Evolutionary conservation across 176 grass and related monocot species (phyloP), one percentile per base, ranked within the genome.

Genomic region (Poa annua): DNA sequence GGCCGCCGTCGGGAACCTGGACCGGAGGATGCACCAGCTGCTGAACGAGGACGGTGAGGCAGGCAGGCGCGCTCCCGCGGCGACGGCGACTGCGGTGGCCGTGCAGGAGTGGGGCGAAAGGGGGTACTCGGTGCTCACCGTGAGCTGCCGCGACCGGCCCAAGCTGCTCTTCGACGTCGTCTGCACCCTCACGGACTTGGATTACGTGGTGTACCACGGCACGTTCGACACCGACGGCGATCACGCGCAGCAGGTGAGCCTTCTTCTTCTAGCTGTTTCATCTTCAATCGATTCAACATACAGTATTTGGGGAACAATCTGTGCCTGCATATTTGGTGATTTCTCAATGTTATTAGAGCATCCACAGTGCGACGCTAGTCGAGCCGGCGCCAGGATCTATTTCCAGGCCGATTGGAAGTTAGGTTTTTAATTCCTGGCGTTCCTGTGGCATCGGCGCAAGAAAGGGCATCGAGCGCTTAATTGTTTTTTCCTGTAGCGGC

Each of bases 91-190:
- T 14, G 55, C 82, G 66, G 57, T 71, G 19, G 86, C 95, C 32
- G 84, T 98, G 17, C 86, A 95, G 86, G 92, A 88, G 48, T 95
- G 90, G 92, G 83, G 70, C 6, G 91, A 89, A 44, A 81, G 91
- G 61, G 92, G 92, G 3, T 98, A 98, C 80, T 98, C 92, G 13
- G 87, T 95, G 42, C 89, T 98, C 24, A 95, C 87, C 39, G 92
- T 95, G 26, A 88, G 85, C 78, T 98, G 96, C 83, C 83, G 77
- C 21, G 96, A 98, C 72, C 68, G 96, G 13, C 90, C 96, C 33
- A 98, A 95, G 85, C 89, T 98, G 6, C 87, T 98, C 24, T 95
- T 98, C 86, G 96, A 98, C 71, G 91, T 98, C 55, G 89, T 98
- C 67, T 98, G 96, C 84, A 91, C 89, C 34, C 63, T 98, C 26